These are phyloP conservation scores for Ichthyophthirius multifiliis DNA, from an alignment of 169 alveolate genomes.

Conservation along the genomic window DNA sequence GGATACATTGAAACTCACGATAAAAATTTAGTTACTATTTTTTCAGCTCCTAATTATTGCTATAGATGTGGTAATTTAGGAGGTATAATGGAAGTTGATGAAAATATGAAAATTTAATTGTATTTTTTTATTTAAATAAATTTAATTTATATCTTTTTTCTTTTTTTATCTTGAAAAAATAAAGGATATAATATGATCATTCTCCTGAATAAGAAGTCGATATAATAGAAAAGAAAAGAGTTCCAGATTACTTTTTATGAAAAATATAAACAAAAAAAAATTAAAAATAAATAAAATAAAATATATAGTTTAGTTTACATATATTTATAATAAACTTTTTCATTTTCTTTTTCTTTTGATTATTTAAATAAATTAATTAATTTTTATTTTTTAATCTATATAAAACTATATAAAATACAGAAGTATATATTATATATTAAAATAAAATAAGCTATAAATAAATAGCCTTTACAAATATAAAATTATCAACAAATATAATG, in stretches of 20 bases:
- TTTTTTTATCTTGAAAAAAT: neutral
- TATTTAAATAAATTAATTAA: no score
- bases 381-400: no score
- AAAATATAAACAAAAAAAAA: neutral
- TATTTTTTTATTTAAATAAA: neutral
- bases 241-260: constrained; percentile 48
- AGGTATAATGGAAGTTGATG: constrained; percentile 64
- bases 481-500: no score
- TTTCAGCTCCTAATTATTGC: constrained; percentile 78
- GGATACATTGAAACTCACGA: constrained; percentile 64
- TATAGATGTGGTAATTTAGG: constrained; percentile 76
- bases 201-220: constrained; percentile 29
- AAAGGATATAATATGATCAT: constrained; percentile 32
- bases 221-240: constrained; percentile 30
- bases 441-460: no score
- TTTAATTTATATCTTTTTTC: neutral
- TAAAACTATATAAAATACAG: no score
- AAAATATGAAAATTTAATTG: constrained; percentile 46
- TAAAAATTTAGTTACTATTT: constrained; percentile 56
- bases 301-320: neutral
- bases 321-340: no score
- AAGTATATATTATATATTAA: no score
- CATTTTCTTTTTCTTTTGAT: no score
- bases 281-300: neutral
- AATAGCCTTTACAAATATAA: no score